These are phyloP conservation scores for Psilocybe cubensis DNA, from an alignment of 768 basidiomycete genomes.

Conservation along the genomic window DNA sequence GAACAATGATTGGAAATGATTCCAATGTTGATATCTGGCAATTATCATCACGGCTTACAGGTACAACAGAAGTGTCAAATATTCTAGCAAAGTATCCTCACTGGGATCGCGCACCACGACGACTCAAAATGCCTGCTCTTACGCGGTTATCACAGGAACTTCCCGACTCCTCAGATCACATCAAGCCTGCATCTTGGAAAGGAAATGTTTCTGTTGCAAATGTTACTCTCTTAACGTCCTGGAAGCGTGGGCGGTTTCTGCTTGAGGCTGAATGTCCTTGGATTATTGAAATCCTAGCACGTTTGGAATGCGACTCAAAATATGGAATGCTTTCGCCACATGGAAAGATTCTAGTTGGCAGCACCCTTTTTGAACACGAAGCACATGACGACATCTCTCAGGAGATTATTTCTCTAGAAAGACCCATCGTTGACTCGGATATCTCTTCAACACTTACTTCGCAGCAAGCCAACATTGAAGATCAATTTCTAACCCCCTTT, in stretches of 20 bases:
- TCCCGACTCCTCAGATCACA: slow-evolving; percentile 26
- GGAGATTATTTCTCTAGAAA: neutral
- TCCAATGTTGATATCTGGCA: slow-evolving; percentile 29
- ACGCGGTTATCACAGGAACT: too few relatives aligned
- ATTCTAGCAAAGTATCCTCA: slow-evolving; percentile 41
- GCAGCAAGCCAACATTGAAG: neutral
- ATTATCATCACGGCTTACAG: slow-evolving; percentile 28
- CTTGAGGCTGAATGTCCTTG: slow-evolving; percentile 13
- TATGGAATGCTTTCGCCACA: neutral
- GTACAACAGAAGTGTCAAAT: slow-evolving; percentile 32
- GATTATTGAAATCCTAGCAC: too few relatives aligned
- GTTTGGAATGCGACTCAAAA: too few relatives aligned
- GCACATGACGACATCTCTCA: neutral
- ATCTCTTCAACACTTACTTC: neutral
- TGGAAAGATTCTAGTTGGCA: neutral
- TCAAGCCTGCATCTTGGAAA: slow-evolving; percentile 33
- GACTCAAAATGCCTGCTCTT: too few relatives aligned
- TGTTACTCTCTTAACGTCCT: slow-evolving; percentile 29
- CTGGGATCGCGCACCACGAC: slow-evolving; percentile 38
- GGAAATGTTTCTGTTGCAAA: slow-evolving; percentile 28
- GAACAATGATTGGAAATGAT: slow-evolving; percentile 39
- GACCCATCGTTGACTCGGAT: neutral
- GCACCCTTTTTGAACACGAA: neutral
- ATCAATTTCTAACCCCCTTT: neutral
- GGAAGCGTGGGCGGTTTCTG: slow-evolving; percentile 25